Evolutionary conservation across 2,329 filamentous ascomycete genomes (phyloP).

Genomic region (Nakataea oryzae): DNA sequence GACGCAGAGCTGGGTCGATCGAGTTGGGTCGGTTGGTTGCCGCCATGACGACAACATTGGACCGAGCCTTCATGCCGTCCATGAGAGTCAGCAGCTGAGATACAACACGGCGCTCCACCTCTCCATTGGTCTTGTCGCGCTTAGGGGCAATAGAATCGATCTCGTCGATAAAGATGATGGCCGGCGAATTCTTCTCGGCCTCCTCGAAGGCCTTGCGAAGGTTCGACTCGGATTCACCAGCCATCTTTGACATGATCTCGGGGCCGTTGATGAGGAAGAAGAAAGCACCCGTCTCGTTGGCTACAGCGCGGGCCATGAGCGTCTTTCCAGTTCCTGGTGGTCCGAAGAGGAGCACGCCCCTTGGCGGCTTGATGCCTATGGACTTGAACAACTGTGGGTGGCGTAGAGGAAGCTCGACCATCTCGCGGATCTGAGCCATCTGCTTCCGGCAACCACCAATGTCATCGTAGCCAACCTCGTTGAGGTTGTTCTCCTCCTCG

Average conservation of each 20-base stretch:
- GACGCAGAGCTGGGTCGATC: conserved; percentile 92
- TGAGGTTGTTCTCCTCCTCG: conserved; percentile 97
- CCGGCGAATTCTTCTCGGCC: conserved; percentile 97
- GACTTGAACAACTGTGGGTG: conserved; percentile 99
- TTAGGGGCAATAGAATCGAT: conserved; percentile 99
- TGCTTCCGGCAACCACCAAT: conserved; percentile 99
- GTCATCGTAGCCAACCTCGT: conserved; percentile 98
- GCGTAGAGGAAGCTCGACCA: conserved; percentile 92
- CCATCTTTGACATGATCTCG: conserved; percentile 99
- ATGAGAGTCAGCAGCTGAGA: conserved; percentile 92
- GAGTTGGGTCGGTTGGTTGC: conserved; percentile 98
- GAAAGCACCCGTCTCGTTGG: conserved; percentile 97
- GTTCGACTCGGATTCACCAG: conserved; percentile 97
- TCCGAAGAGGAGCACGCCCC: conserved; percentile 92
- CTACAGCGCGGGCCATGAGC: conserved; percentile 94
- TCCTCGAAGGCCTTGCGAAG: conserved; percentile 98
- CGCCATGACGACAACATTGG: conserved; percentile 98
- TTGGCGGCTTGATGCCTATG: conserved; percentile 98
- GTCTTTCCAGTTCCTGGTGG: conserved; percentile 99
- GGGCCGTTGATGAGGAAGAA: conserved; percentile 99
- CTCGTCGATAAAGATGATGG: conserved; percentile 99
- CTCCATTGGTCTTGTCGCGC: conserved; percentile 99
- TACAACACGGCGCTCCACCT: conserved; percentile 96
- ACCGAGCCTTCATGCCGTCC: conserved; percentile 99
- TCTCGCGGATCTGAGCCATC: conserved; percentile 98